Conservation (phyloP, 129 eudicot genomes). For the Flaveria trinervia region DNA sequence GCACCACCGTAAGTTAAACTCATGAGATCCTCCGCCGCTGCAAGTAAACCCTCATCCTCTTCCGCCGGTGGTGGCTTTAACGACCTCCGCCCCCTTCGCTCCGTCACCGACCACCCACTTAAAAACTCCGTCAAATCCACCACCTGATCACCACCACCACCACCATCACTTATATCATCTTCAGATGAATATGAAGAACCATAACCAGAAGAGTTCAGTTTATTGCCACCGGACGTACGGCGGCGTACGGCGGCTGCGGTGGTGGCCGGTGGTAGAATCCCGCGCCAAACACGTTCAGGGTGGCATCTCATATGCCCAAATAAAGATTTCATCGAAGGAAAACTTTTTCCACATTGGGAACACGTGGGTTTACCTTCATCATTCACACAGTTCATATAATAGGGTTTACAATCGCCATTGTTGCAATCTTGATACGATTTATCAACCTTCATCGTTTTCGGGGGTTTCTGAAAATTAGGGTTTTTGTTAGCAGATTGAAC, state of each 20-base stretch:
- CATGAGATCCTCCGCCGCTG: slow-evolving; percentile 43
- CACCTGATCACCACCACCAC: slow-evolving; percentile 20
- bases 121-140: slow-evolving; percentile 37
- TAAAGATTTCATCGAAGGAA: slow-evolving; percentile 56
- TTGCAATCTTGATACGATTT: not conserved
- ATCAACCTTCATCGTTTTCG: slow-evolving; percentile 1
- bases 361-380: slow-evolving; percentile 41
- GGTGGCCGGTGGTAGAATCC: slow-evolving; percentile 51
- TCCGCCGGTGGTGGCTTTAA: not conserved
- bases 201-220: not conserved
- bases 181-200: not conserved
- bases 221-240: not conserved
- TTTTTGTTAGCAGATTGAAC: slow-evolving; percentile 23
- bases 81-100: slow-evolving; percentile 39
- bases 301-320: slow-evolving; percentile 81
- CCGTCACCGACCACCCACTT: slow-evolving; percentile 47
- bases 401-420: not conserved
- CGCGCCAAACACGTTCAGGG: slow-evolving; percentile 74
- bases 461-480: slow-evolving; percentile 13
- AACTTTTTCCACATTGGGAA: slow-evolving; percentile 38
- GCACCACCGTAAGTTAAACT: slow-evolving; percentile 29
- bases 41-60: slow-evolving; percentile 29
- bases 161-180: no score
- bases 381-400: slow-evolving; percentile 21
- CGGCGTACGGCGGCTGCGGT: not conserved